Percentiles rank a stretch among this genome's conserved stretches.
These are phyloP conservation scores for Acidomyces sp. DNA, from an alignment of 495 filamentous ascomycete species.

Conservation along the genomic window DNA sequence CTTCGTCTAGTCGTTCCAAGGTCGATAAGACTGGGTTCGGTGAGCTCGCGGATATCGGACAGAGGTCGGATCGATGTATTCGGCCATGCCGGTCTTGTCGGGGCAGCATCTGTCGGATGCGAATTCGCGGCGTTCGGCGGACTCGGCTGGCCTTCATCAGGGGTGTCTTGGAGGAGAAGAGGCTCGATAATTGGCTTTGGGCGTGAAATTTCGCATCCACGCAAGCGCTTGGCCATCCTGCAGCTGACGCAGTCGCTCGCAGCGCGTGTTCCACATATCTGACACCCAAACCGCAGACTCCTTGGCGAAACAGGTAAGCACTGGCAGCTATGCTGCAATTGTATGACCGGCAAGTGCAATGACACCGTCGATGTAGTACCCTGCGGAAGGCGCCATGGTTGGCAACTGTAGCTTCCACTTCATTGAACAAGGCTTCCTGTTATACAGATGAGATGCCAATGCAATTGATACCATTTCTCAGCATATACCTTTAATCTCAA, in stretches of 20 bases:
- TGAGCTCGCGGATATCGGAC: conserved; percentile 34
- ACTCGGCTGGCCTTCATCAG: not conserved
- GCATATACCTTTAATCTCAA: too few relatives aligned
- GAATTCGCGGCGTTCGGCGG: not conserved
- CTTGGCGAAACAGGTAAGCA: too few relatives aligned
- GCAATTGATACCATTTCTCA: too few relatives aligned
- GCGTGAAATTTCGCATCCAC: conserved; percentile 4
- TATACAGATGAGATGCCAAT: too few relatives aligned
- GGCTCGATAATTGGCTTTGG: not conserved
- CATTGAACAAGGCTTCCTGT: too few relatives aligned
- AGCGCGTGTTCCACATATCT: not conserved
- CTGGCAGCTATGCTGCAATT: too few relatives aligned
- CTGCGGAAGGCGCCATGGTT: too few relatives aligned
- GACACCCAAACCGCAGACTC: too few relatives aligned
- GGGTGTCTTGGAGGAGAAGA: not conserved
- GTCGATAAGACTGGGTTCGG: conserved; percentile 32
- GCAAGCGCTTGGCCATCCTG: conserved; percentile 4
- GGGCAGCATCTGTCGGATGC: not conserved
- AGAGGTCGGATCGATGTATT: conserved; percentile 28
- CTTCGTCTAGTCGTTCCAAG: conserved; percentile 2
- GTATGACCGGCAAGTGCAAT: too few relatives aligned
- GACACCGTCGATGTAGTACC: too few relatives aligned
- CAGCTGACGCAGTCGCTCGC: too few relatives aligned
- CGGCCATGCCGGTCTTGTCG: not conserved
- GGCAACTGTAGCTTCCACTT: too few relatives aligned